These are phyloP conservation scores for Steccherinum ochraceum DNA, from an alignment of 768 basidiomycete species.

Conservation along the genomic window DNA sequence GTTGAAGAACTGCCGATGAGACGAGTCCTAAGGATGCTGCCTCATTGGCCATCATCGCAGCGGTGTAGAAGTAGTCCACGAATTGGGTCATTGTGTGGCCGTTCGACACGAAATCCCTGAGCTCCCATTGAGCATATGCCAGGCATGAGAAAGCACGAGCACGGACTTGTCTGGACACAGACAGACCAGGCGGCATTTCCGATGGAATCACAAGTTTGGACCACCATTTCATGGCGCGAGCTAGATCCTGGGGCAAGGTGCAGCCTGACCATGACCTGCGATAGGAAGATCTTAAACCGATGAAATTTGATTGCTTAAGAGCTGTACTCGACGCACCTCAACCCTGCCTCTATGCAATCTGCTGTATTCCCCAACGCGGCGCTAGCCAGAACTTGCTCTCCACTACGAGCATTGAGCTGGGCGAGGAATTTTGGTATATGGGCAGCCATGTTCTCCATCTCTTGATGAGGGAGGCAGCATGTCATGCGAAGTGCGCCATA, in stretches of 20 bases:
- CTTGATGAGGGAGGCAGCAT: too few species aligned
- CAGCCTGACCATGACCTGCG: too few species aligned
- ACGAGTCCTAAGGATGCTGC: conserved; percentile 8
- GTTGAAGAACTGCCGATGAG: conserved; percentile 3
- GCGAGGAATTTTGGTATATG: too few species aligned
- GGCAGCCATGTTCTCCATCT: too few species aligned
- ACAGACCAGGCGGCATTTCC: background rate
- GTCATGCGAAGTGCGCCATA: too few species aligned
- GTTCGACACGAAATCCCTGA: background rate
- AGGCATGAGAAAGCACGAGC: background rate
- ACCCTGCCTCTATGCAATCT: background rate
- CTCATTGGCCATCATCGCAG: conserved; percentile 7
- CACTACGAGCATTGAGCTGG: too few species aligned
- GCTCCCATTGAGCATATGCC: background rate
- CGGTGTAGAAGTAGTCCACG: conserved; percentile 4
- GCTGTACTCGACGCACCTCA: background rate
- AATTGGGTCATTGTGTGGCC: background rate
- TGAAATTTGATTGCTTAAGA: background rate
- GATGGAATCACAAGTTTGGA: background rate
- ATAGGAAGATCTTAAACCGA: too few species aligned
- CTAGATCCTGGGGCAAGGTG: background rate
- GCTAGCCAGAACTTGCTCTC: background rate
- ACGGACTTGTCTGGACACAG: background rate
- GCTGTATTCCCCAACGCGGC: background rate
- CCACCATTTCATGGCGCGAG: background rate